Conservation (phyloP, 2,329 filamentous ascomycete genomes). For the Cladophialophora exuberans region DNA sequence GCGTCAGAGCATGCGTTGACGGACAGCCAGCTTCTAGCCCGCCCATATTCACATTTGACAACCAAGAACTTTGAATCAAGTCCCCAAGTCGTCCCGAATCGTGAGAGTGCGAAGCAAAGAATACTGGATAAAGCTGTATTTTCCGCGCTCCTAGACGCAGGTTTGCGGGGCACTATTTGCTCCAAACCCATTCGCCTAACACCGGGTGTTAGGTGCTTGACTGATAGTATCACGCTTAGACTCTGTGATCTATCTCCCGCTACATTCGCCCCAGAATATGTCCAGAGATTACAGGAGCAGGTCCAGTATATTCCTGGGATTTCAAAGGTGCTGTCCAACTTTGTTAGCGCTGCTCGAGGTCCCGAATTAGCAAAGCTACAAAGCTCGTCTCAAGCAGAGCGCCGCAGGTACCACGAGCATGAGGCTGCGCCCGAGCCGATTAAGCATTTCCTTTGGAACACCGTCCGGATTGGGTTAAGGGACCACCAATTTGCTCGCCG, state of each 20-base stretch:
- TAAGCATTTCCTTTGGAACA: constrained; percentile 19
- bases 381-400: not conserved
- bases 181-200: constrained; percentile 13
- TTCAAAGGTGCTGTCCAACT: constrained; percentile 11
- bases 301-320: constrained; percentile 18
- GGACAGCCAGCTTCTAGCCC: not conserved
- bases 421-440: not conserved
- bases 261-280: constrained; percentile 17
- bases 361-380: not conserved
- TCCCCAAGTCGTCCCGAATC: not conserved
- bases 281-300: constrained; percentile 17
- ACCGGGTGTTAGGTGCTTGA: constrained; percentile 13
- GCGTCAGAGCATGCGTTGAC: not conserved
- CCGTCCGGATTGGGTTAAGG: constrained; percentile 13
- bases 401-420: not conserved
- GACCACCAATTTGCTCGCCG: constrained; percentile 14
- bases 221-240: not conserved
- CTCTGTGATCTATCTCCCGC: constrained; percentile 21
- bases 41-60: not conserved
- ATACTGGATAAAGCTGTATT: constrained; percentile 16
- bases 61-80: not conserved
- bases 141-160: constrained; percentile 20
- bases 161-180: constrained; percentile 20
- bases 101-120: not conserved
- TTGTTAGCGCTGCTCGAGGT: not conserved